Evolutionary conservation across 2,329 filamentous ascomycete genomes (phyloP).

Genomic region (Fusarium devonianum): DNA sequence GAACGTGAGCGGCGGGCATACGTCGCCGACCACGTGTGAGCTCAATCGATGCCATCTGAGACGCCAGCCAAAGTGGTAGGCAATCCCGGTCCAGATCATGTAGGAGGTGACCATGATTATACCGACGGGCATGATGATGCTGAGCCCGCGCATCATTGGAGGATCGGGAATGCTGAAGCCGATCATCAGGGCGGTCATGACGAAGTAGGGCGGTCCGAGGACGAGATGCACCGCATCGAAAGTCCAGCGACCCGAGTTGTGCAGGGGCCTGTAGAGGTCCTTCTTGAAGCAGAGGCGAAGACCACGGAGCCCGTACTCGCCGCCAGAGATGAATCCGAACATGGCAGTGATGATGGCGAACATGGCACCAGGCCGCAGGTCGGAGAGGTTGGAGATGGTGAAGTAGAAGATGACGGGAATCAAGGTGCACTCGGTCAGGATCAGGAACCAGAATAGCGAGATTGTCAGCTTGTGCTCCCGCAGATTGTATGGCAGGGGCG

Average conservation of each 20-base stretch:
- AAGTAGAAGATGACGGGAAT: conserved; percentile 58
- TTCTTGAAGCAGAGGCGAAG: conserved; percentile 15
- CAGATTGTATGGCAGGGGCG: conserved; percentile 34
- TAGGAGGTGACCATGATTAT: conserved; percentile 26
- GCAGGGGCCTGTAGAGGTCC: conserved; percentile 14
- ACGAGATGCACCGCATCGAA: conserved; percentile 28
- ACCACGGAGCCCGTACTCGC: conserved; percentile 49
- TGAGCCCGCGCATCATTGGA: conserved; percentile 23
- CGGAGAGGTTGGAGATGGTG: conserved; percentile 46
- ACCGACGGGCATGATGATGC: conserved; percentile 28
- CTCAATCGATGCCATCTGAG: conserved; percentile 17
- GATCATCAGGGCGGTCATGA: conserved; percentile 32
- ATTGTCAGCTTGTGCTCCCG: conserved; percentile 38
- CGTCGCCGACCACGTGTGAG: conserved; percentile 13
- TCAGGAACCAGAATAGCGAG: conserved; percentile 34
- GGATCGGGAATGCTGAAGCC: conserved; percentile 29
- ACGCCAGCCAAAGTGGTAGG: conserved; percentile 19
- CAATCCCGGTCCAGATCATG: conserved; percentile 27
- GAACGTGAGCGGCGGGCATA: conserved; percentile 19
- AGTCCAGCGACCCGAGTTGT: conserved; percentile 15
- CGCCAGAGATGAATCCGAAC: conserved; percentile 55
- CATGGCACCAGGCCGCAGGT: conserved; percentile 36
- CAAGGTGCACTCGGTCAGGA: conserved; percentile 34
- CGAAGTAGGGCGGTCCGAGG: conserved; percentile 20
- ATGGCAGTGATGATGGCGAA: conserved; percentile 58